Conservation (phyloP, 345 rosid species). For the Theobroma cacao region DNA sequence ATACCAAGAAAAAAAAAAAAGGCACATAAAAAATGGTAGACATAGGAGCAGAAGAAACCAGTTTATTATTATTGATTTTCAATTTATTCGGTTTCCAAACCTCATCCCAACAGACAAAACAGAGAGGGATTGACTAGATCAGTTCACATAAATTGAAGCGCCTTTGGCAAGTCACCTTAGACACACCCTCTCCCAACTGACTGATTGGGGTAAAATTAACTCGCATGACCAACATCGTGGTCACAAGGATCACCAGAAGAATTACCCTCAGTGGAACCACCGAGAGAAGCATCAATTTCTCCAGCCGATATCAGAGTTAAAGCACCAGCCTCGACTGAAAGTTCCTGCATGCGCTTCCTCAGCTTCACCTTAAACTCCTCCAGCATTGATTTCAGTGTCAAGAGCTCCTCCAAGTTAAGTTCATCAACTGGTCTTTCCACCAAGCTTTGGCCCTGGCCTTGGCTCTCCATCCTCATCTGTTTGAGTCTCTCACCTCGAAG, state of each 20-base stretch:
- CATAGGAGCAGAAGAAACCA: not conserved
- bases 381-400: not conserved
- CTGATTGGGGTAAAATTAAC: not conserved
- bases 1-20: not conserved
- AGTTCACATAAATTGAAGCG: not conserved
- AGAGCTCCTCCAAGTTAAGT: slow-evolving; percentile 9
- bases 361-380: not conserved
- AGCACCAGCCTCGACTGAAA: not conserved
- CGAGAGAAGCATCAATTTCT: not conserved
- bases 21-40: not conserved
- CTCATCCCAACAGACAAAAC: not conserved
- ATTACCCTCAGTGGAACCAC: not conserved
- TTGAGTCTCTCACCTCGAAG: not conserved
- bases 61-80: slow-evolving; percentile 1
- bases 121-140: not conserved
- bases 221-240: not conserved
- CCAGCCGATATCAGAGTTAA: not conserved
- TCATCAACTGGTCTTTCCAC: slow-evolving; percentile 9
- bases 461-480: not conserved
- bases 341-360: not conserved
- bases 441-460: not conserved
- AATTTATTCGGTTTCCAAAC: not conserved
- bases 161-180: not conserved
- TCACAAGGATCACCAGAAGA: not conserved
- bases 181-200: not conserved